Base-by-base conservation (phyloP, 768 basidiomycete genomes). In the Termitomyces sp. region DNA sequence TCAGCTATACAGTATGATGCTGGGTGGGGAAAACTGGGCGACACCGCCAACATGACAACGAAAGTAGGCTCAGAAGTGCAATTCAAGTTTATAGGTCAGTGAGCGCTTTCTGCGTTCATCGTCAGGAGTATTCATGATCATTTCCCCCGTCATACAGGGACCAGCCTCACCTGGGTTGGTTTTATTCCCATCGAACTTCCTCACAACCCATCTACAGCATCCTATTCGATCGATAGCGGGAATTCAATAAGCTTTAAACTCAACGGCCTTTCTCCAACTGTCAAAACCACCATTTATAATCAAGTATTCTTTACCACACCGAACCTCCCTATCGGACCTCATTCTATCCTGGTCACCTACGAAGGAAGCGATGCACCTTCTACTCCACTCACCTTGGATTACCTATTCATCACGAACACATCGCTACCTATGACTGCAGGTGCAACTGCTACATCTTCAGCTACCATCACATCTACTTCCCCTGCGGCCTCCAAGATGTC, bases 51-150 rank as follows among this genome's bases (percentile, higher is more conserved):
- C 32, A 42, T 38, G 49, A 61, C 60, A 2, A 55, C 57, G 28
- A 28, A 28, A 28, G 28, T 28, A 28, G 4, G 4, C 28, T 28
- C 28, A 28, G 28, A 28, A 28, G 54, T 38, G 33, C 46, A 39
- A 33, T 58, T 58, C 11, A 22, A 56, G 20, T 64, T 64, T 36
- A 48, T 61, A 36, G 63, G 63, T 61, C 39, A 44, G 55, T 44
- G 9, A 16, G 11, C 16, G 1, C n/a, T 42, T 45, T 36, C 36
- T 35, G 16, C 13, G 12, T 20, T 51, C 18, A 9, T 24, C 18
- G 24, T 44, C 22, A 11, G 15, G 2, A 28, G 9, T 35, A 20
- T 22, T 24, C 11, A 36, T 50, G 12, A 22, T 22, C 20, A 45
- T 15, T 2, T n/a, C 20, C 52, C 46, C 18, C 8, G 18, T 22